These are phyloP conservation scores for Lactarius psammicola DNA, from an alignment of 768 basidiomycete species.

Conservation along the genomic window DNA sequence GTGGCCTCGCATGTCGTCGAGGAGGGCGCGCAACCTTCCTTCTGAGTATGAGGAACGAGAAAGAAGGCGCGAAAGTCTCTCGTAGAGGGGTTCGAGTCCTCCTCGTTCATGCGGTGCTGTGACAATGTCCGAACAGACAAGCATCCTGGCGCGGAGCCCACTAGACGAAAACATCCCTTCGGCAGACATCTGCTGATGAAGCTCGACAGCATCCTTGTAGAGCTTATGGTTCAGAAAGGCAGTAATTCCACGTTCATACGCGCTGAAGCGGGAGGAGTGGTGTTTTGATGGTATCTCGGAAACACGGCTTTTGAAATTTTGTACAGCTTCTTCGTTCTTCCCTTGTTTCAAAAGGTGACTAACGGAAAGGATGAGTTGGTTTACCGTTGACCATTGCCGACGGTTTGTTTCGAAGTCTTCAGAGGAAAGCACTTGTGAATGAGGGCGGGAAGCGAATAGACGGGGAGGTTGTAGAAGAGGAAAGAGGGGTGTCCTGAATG, in stretches of 20 bases:
- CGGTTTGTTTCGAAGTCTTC: neutral
- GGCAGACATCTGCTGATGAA: constrained; percentile 45
- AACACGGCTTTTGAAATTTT: neutral
- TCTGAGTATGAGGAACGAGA: constrained; percentile 32
- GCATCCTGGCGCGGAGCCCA: constrained; percentile 43
- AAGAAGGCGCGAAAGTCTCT: constrained; percentile 28
- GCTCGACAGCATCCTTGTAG: constrained; percentile 40
- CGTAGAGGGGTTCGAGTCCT: constrained; percentile 26
- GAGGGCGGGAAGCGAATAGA: neutral
- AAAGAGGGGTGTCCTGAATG: neutral
- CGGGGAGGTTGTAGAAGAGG: neutral
- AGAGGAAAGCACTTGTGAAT: too few relatives aligned
- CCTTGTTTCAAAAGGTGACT: constrained; percentile 3
- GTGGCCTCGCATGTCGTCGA: constrained; percentile 30
- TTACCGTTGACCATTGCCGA: neutral
- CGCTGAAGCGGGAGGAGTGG: constrained; percentile 18
- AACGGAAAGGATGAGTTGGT: neutral
- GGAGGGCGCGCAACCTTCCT: constrained; percentile 37
- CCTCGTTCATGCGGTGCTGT: constrained; percentile 28
- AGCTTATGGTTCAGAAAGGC: constrained; percentile 42
- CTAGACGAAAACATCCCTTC: constrained; percentile 41
- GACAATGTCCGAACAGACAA: constrained; percentile 37
- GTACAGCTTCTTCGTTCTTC: constrained; percentile 3
- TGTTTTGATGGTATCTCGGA: neutral
- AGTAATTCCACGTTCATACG: constrained; percentile 41